Base-by-base conservation (phyloP, 73 alveolate genomes). In the Symbiodinium natans region DNA sequence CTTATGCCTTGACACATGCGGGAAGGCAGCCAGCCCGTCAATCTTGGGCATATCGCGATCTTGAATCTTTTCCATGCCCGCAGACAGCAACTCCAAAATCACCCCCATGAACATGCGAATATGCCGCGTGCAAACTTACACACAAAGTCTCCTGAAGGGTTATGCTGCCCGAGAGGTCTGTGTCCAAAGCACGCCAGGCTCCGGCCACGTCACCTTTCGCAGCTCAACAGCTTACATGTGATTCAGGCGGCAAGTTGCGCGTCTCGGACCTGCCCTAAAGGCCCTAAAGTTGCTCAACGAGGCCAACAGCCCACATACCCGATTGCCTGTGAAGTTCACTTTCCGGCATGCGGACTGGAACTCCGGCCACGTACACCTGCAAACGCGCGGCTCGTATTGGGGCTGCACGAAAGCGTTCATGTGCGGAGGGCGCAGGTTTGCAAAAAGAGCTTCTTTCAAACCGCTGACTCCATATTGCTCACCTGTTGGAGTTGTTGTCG, bases 101-200 rank as follows among this genome's bases (percentile, higher is more conserved):
- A n/a, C n/a, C n/a, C n/a, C n/a, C n/a, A n/a, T n/a, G n/a, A n/a
- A n/a, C n/a, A n/a, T n/a, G n/a, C n/a, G n/a, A n/a, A n/a, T n/a
- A n/a, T n/a, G n/a, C n/a, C n/a, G n/a, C n/a, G n/a, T n/a, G n/a
- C n/a, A n/a, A n/a, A n/a, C n/a, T n/a, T n/a, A n/a, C n/a, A n/a
- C n/a, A n/a, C n/a, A n/a, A n/a, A n/a, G n/a, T n/a, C n/a, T 63
- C 80, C 80, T 63, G 80, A 29, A 90, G 88, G n/a, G 96, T 90
- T 75, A 90, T 90, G 96, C 88, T 90, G 27, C 96, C 96, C 48
- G 96, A 63, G 31, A 90, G 75, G 77, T 90, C 96, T 34, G 63
- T 34, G 39, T 90, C 96, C 96, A 90, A 36, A 34, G 96, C 87
- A 1, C 96, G 96, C 96, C 96, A 90, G 4, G 96, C 96, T 54